These are phyloP conservation scores for Ascochyta koolunga DNA, from an alignment of 2,329 filamentous ascomycete species.

Conservation along the genomic window DNA sequence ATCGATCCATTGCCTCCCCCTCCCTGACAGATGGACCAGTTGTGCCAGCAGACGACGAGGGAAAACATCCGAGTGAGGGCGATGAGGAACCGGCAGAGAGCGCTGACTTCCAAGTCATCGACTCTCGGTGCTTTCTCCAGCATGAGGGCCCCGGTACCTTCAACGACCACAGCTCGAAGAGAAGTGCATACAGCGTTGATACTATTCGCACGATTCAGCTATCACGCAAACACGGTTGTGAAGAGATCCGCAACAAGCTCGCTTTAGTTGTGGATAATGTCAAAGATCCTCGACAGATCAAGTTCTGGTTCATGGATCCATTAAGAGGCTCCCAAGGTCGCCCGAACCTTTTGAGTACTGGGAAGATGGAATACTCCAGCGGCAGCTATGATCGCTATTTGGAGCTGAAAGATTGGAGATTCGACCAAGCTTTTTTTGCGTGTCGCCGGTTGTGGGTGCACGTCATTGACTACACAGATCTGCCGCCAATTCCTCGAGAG, in stretches of 20 bases:
- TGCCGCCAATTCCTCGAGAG: constrained; percentile 38
- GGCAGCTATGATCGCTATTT: constrained; percentile 36
- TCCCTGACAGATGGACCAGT: constrained; percentile 9
- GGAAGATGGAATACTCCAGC: constrained; percentile 42
- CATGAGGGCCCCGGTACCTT: constrained; percentile 48
- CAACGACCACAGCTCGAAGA: constrained; percentile 40
- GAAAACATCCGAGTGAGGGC: background rate
- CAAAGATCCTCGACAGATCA: constrained; percentile 47
- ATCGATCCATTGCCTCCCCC: constrained; percentile 22
- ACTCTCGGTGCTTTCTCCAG: constrained; percentile 40
- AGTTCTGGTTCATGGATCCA: constrained; percentile 49
- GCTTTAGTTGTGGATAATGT: constrained; percentile 33
- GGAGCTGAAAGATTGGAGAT: constrained; percentile 34
- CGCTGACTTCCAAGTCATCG: constrained; percentile 41
- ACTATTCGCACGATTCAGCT: constrained; percentile 31
- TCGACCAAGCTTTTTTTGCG: constrained; percentile 28
- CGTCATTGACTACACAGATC: constrained; percentile 35
- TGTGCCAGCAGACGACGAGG: constrained; percentile 11
- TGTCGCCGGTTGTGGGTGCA: constrained; percentile 45
- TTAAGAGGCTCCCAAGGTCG: constrained; percentile 35
- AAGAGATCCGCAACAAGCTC: constrained; percentile 41
- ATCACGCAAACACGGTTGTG: constrained; percentile 30
- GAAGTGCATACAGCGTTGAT: constrained; percentile 18
- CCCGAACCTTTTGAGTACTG: constrained; percentile 39
- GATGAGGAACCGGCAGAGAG: constrained; percentile 12